Evolutionary conservation across 2,329 filamentous ascomycete species (phyloP), one percentile per base, ranked within the genome.

Genomic region (Hypoxylon sp.): DNA sequence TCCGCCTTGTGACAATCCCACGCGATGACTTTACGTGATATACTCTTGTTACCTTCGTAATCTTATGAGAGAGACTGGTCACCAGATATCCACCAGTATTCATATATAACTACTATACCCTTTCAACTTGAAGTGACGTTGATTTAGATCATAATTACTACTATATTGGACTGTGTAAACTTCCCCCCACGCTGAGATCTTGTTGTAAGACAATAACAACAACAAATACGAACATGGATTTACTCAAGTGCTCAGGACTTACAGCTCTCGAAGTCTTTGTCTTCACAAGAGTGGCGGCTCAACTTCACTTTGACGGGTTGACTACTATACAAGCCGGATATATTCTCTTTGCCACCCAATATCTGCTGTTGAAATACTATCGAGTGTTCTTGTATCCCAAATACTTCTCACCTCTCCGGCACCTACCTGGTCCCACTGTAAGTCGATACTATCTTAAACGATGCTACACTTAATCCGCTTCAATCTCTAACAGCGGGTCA

Each of bases 391-490:
- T 71, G 13, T 71, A 68, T 43, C 69, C 59, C 21, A 57, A 45
- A 19, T 70, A 66, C 45, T 58, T 71, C 50, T 71, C 71, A 2
- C 69, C 69, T 5, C 55, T 68, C 11, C 63, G 69, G 1, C 62
- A 68, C 23, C 9, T 73, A 14, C 69, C 68, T 1, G 68, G 68
- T 7, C 70, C 68, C 19, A 60, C 45, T 6, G 68, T 71, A 3
- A 62, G 70, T 64, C 38, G 5, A 43, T 19, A 10, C 7, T 28
- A 19, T 3, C 0, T 32, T 19, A 2, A 43, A 32, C 21, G 3
- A 21, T 21, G 9, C 52, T 11, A 5, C 10, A 34, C 45, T 13
- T 7, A n/a, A n/a, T n/a, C 21, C 25, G 3, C 2, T 36, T 36
- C 28, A 38, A 34, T 19, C 6, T 30, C 21, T 49, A 49, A 49